These are phyloP conservation scores for Trichophyton benhamiae DNA, from an alignment of 2,329 filamentous ascomycete species.

Conservation along the genomic window DNA sequence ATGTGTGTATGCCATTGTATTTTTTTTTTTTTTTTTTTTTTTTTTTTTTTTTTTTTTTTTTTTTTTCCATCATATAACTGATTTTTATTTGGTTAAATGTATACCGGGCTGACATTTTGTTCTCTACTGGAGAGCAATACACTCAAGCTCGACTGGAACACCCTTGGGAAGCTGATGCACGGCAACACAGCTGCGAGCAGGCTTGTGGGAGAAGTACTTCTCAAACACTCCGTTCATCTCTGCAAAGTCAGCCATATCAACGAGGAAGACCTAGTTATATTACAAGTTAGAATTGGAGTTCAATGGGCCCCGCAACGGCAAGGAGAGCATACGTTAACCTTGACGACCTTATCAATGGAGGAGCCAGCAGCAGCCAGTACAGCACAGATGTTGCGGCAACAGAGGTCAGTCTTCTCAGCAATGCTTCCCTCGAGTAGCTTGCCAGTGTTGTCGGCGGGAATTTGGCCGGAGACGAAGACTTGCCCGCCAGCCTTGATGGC, in stretches of 20 bases:
- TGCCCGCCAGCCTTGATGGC: slow-evolving; percentile 57
- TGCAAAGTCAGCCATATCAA: slow-evolving; percentile 80
- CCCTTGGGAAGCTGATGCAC: slow-evolving; percentile 52
- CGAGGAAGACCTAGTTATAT: slow-evolving; percentile 56
- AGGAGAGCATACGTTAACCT: slow-evolving; percentile 49
- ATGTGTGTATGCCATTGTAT: neutral
- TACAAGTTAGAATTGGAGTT: neutral
- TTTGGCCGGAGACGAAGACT: slow-evolving; percentile 63
- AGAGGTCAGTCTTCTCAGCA: slow-evolving; percentile 56
- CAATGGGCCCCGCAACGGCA: neutral
- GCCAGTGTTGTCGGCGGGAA: slow-evolving; percentile 54
- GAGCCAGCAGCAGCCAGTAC: slow-evolving; percentile 75
- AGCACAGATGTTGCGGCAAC: slow-evolving; percentile 68
- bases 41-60: no score
- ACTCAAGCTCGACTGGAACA: slow-evolving; percentile 54
- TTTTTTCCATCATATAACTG: no score
- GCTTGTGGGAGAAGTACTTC: slow-evolving; percentile 56
- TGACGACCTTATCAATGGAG: slow-evolving; percentile 67
- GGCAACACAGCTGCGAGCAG: slow-evolving; percentile 51
- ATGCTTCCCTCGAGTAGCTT: slow-evolving; percentile 53
- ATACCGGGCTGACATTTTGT: neutral
- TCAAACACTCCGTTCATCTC: slow-evolving; percentile 64
- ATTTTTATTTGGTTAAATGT: neutral
- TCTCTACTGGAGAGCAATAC: slow-evolving; percentile 39
- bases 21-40: no score